Base-by-base conservation (phyloP, 306 rosid species). In the Hippophae rhamnoides region DNA sequence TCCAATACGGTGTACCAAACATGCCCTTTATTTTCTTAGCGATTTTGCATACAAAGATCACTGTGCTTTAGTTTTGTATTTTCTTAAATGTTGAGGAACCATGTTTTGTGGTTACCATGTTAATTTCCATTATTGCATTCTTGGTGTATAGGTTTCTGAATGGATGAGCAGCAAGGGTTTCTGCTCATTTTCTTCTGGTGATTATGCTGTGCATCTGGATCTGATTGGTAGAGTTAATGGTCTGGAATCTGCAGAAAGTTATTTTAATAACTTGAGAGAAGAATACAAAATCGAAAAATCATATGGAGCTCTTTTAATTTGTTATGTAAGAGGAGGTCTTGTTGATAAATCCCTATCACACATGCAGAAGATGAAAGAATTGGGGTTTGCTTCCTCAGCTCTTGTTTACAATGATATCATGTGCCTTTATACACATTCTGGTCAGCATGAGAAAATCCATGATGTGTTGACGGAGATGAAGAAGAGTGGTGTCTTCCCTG, bases 301-400 rank as follows among this genome's bases (percentile, higher is more conserved):
- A 14, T 81, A 84, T 56, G 83, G 93, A 42, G 83, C 92, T 63
- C 89, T 84, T 60, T 69, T 87, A 69, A 79, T 69, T 58, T 87
- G 95, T 78, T 87, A 82, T 69, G 86, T 76, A 13, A 76, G 86
- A 56, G 87, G 82, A 58, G 79, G 83, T 64, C 62, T 71, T 26
- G 57, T 80, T 73, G 93, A 82, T 18, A 82, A 75, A 71, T 77
- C 93, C 67, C 85, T 84, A 43, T 67, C 82, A 41, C 80, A 56
- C 54, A 49, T 87, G 92, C 75, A 80, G 58, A 82, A 69, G 63
- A 82, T 87, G 76, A 82, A 78, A 65, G 80, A 87, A n/a, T 54
- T 82, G 81, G 89, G 89, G 49, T 73, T 79, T 69, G 74, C 61
- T 65, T 69, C 57, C 55, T 42, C 66, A 55, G 10, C 73, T 70